phyloP scores from a whole-genome alignment of 306 rosid genomes.

The Prinsepia uniflora region DNA sequence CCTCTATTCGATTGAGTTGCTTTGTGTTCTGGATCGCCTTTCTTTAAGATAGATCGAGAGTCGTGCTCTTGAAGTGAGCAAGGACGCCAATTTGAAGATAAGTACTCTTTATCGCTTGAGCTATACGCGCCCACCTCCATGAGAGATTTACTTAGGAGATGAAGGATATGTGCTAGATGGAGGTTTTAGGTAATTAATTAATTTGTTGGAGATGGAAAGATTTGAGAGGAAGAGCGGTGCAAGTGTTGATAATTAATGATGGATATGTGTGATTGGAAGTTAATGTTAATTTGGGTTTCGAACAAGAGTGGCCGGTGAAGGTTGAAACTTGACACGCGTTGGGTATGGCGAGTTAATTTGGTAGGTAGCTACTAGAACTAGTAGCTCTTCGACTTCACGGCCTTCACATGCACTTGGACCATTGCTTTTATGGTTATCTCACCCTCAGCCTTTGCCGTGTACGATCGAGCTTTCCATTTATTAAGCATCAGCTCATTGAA shows the following conservation, averaged over 20 bases:
- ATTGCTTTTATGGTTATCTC: not conserved
- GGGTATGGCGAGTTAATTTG: constrained; percentile 3
- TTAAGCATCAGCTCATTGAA: not conserved
- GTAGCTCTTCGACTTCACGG: constrained; percentile 32
- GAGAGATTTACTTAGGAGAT: not conserved
- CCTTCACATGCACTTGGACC: constrained; percentile 25
- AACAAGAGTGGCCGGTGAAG: constrained; percentile 34
- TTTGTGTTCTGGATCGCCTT: not conserved
- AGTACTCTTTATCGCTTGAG: not conserved
- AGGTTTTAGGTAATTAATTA: too few relatives aligned
- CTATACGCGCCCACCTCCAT: not conserved
- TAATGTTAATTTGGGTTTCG: not conserved
- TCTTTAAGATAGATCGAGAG: not conserved
- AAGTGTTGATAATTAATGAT: not conserved
- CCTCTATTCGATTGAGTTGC: not conserved
- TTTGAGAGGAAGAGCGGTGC: not conserved
- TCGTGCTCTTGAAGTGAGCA: not conserved
- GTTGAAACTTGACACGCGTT: constrained; percentile 39
- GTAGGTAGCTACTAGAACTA: not conserved
- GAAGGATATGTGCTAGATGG: too few relatives aligned
- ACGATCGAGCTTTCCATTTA: constrained; percentile 1
- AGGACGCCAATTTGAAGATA: not conserved
- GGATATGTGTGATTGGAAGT: not conserved
- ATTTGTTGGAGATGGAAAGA: not conserved
- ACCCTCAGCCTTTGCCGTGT: not conserved